Evolutionary conservation across 306 rosid species (phyloP).

Genomic region (Prunus armeniaca): DNA sequence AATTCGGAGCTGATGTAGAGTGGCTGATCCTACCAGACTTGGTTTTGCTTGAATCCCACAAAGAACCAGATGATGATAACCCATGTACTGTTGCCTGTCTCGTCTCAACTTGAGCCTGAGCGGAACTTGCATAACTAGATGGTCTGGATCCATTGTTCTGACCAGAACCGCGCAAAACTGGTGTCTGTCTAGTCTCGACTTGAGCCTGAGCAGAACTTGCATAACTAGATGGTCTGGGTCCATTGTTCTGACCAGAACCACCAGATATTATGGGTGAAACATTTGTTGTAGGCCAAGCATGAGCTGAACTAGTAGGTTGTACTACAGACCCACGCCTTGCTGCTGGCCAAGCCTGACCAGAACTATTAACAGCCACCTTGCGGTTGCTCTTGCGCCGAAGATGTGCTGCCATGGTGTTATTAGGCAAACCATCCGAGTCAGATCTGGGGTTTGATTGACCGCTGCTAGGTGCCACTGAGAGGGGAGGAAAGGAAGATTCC

Average conservation of each 20-base stretch:
- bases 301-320: slow-evolving; percentile 39
- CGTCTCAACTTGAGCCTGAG: slow-evolving; percentile 16
- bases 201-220: slow-evolving; percentile 13
- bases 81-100: slow-evolving; percentile 35
- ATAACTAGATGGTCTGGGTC: too few species aligned
- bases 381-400: slow-evolving; percentile 58
- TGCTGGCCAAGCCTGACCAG: slow-evolving; percentile 76
- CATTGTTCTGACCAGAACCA: too few species aligned
- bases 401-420: slow-evolving; percentile 78
- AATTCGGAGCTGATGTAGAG: slow-evolving; percentile 79
- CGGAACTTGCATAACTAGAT: slow-evolving; percentile 22
- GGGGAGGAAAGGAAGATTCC: slow-evolving; percentile 91
- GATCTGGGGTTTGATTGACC: slow-evolving; percentile 49
- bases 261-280: not conserved
- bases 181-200: not conserved
- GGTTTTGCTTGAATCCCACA: slow-evolving; percentile 40
- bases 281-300: slow-evolving; percentile 46
- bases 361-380: slow-evolving; percentile 48
- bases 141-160: slow-evolving; percentile 33
- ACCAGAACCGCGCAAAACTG: slow-evolving; percentile 12
- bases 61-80: slow-evolving; percentile 45
- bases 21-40: slow-evolving; percentile 55
- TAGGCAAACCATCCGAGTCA: slow-evolving; percentile 55
- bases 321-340: slow-evolving; percentile 50
- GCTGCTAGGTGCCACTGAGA: slow-evolving; percentile 47